Evolutionary conservation across 495 filamentous ascomycete species (phyloP).

Genomic region (Penicillium nucicola): DNA sequence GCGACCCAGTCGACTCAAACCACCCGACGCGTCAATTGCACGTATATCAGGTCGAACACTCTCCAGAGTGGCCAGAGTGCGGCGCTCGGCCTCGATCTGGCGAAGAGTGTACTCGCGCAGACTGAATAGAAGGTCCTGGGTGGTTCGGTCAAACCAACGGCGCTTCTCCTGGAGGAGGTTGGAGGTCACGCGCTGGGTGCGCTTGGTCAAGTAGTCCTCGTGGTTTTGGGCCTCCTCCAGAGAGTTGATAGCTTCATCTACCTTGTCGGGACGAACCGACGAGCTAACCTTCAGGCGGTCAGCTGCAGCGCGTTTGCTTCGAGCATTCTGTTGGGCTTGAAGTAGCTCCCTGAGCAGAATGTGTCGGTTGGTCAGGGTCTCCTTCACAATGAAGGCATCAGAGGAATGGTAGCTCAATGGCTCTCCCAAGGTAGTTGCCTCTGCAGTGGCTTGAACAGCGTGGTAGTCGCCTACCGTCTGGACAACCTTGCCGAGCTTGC

Average conservation of each 20-base stretch:
- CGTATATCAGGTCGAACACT: slow-evolving; percentile 89
- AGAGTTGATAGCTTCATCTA: slow-evolving; percentile 88
- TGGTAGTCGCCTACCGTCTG: slow-evolving; percentile 93
- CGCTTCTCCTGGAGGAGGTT: slow-evolving; percentile 88
- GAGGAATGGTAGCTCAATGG: slow-evolving; percentile 93
- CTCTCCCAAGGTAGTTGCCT: slow-evolving; percentile 92
- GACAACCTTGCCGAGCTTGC: slow-evolving; percentile 89
- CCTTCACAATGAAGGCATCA: slow-evolving; percentile 97
- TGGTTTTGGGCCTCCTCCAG: slow-evolving; percentile 81
- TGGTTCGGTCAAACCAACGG: slow-evolving; percentile 85
- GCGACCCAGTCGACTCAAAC: slow-evolving; percentile 81
- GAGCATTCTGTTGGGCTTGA: slow-evolving; percentile 77
- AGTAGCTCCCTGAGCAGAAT: slow-evolving; percentile 94
- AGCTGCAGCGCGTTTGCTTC: slow-evolving; percentile 75
- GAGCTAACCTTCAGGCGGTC: slow-evolving; percentile 83
- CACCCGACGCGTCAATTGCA: slow-evolving; percentile 85
- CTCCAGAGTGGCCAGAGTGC: slow-evolving; percentile 89
- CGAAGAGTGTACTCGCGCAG: slow-evolving; percentile 91
- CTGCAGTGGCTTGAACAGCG: slow-evolving; percentile 94
- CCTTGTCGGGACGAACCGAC: slow-evolving; percentile 85
- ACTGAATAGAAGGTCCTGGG: slow-evolving; percentile 70
- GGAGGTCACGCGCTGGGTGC: slow-evolving; percentile 80
- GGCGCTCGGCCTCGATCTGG: slow-evolving; percentile 92
- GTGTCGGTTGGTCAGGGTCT: slow-evolving; percentile 96
- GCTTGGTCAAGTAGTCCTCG: slow-evolving; percentile 75